phyloP scores from a whole-genome alignment of 1,284 basidiomycete species.

The Rhodofomes roseus region DNA sequence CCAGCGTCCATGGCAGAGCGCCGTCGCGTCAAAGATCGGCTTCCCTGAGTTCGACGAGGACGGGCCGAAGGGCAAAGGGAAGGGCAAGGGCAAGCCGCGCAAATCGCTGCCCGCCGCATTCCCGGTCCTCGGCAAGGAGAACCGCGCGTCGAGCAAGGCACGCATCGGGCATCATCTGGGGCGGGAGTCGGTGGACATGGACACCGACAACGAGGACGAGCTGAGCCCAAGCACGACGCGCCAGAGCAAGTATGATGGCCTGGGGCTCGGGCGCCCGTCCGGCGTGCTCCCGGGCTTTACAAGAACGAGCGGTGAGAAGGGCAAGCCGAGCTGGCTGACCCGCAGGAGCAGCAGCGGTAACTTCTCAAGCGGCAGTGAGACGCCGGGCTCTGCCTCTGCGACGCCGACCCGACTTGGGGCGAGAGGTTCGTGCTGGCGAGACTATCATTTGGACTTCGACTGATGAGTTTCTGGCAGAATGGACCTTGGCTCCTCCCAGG shows the following conservation, averaged over 20 bases:
- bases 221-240: constrained; percentile 53
- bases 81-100: constrained; percentile 49
- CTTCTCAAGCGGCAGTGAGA: constrained; percentile 69
- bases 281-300: constrained; percentile 18
- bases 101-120: constrained; percentile 75
- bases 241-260: constrained; percentile 49
- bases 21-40: constrained; percentile 65
- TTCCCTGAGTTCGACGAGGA: constrained; percentile 44
- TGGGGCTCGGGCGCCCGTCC: constrained; percentile 62
- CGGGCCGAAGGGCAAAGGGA: constrained; percentile 11
- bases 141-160: constrained; percentile 15
- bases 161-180: constrained; percentile 11
- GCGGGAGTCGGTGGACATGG: constrained; percentile 14
- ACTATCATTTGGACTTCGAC: not conserved
- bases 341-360: constrained; percentile 74
- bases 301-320: constrained; percentile 18
- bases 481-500: constrained; percentile 44
- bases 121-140: constrained; percentile 27
- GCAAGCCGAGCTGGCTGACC: constrained; percentile 56
- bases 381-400: constrained; percentile 45
- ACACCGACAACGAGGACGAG: constrained; percentile 40
- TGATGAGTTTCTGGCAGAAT: constrained; percentile 35
- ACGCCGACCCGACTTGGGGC: constrained; percentile 57
- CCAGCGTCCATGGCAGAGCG: constrained; percentile 73
- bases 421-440: constrained; percentile 33